A percentile compares a stretch with the other conserved stretches of the same genome.
These are phyloP conservation scores for Coemansia sp. DNA, from an alignment of 371 early-diverging fungal species.

Conservation along the genomic window DNA sequence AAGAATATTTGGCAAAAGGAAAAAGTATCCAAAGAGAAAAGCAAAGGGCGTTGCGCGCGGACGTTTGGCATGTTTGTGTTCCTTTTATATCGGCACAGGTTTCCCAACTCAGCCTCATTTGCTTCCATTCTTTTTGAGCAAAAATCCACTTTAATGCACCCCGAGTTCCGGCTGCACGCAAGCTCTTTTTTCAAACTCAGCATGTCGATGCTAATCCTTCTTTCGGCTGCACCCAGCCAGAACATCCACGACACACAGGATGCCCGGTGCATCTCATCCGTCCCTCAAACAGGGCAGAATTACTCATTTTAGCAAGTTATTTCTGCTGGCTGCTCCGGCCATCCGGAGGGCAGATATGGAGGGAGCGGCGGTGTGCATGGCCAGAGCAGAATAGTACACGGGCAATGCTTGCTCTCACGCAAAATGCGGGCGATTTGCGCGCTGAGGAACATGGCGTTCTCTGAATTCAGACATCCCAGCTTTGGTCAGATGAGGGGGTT, in stretches of 20 bases:
- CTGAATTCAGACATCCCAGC: background rate
- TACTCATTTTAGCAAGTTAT: background rate
- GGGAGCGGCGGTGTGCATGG: slow-evolving; percentile 1
- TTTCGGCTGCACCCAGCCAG: background rate
- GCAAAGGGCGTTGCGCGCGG: slow-evolving; percentile 6
- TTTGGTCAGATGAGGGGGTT: slow-evolving; percentile 8
- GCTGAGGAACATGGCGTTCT: too few species aligned
- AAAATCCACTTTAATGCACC: background rate
- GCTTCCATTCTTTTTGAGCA: background rate
- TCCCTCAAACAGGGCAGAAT: too few species aligned
- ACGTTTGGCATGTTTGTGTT: slow-evolving; percentile 2
- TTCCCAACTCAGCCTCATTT: slow-evolving; percentile 11
- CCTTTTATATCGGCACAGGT: background rate
- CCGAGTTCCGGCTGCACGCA: background rate
- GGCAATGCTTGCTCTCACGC: slow-evolving; percentile 6
- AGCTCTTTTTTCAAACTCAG: background rate
- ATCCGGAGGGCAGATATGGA: background rate
- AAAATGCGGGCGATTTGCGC: background rate
- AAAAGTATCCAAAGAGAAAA: slow-evolving; percentile 6
- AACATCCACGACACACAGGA: background rate
- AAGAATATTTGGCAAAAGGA: background rate
- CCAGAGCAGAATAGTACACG: slow-evolving; percentile 4
- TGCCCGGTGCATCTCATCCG: too few species aligned
- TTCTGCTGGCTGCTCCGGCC: background rate
- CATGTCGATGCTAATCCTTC: background rate